Evolutionary conservation across 2,329 filamentous ascomycete genomes (phyloP).

Genomic region (Cercospora sp.): DNA sequence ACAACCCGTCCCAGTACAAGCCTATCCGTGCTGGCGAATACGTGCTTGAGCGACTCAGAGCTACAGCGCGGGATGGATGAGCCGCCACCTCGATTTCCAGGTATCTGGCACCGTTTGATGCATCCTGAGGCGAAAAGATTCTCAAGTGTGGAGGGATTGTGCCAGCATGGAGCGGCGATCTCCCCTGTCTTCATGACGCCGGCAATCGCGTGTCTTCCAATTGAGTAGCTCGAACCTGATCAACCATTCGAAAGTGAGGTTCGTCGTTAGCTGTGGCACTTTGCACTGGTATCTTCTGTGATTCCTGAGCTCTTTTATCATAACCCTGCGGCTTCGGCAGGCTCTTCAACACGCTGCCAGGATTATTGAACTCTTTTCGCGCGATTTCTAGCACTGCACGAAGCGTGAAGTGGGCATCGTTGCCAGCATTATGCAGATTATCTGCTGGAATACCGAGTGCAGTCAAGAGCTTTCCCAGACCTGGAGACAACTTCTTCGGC

Average conservation of each 20-base stretch:
- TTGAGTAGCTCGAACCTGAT: neutral
- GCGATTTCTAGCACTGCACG: constrained; percentile 18
- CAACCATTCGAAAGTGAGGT: neutral
- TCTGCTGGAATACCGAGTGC: constrained; percentile 52
- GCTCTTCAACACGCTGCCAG: neutral
- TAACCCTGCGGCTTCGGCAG: neutral
- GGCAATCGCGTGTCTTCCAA: neutral
- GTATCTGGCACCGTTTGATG: neutral
- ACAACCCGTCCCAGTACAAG: constrained; percentile 36
- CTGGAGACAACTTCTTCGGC: constrained; percentile 54
- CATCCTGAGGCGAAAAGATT: neutral
- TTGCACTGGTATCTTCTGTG: neutral
- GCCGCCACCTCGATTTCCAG: neutral
- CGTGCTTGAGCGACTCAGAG: constrained; percentile 39
- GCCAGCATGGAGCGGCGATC: neutral
- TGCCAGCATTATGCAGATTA: constrained; percentile 24
- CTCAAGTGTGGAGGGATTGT: neutral
- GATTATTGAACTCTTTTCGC: neutral
- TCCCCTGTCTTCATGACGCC: neutral
- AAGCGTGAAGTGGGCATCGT: constrained; percentile 26
- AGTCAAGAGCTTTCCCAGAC: constrained; percentile 55
- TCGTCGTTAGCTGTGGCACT: neutral
- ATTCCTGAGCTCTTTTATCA: neutral
- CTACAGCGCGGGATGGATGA: constrained; percentile 17
- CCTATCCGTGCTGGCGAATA: constrained; percentile 43